Base-by-base conservation (phyloP, 805 yeast genomes). In the Suhomyces prunicola region DNA sequence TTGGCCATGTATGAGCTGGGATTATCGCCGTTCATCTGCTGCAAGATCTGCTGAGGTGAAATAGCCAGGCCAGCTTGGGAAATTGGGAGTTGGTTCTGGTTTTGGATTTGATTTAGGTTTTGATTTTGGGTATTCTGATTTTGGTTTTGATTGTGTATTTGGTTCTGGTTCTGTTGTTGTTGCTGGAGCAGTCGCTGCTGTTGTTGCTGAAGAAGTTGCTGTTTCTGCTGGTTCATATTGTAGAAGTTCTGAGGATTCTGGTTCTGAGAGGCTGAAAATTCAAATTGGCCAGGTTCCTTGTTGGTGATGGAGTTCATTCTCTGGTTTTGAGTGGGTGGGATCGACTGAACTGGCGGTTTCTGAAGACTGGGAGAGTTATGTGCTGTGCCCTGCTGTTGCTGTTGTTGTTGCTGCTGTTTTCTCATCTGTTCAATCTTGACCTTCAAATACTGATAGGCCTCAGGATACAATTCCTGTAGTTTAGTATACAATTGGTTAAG, bases 401-500 rank as follows among this genome's bases (percentile, higher is more conserved):
- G 62, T 23, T 47, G 63, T 36, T 50, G 64, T 50, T 59, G 65
- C 47, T 69, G 69, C 48, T 60, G 67, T 44, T 68, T 68, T 50
- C 65, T 66, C 71, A 73, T 66, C 53, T 72, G 76, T 44, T 70
- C 71, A 47, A 74, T 64, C 68, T 67, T 78, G 64, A 64, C 58
- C 55, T 70, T 76, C 50, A 76, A 61, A 47, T 66, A 70, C 51
- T 72, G 78, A n/a, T 76, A 63, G 1, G 83, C 83, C 54, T 82
- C 85, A 0, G 84, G 85, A 55, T 81, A 82, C 36, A 82, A 60
- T 50, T 76, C 77, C 58, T 77, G 80, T 26, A 78, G 65, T 47
- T 72, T 68, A n/a, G 70, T 69, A 62, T 82, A 82, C 41, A 77
- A 71, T 39, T 73, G 77, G 48, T 69, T 68, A 44, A 82, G 68